Base-by-base conservation (phyloP, 2,329 filamentous ascomycete species). In the Claviceps quebecensis region DNA sequence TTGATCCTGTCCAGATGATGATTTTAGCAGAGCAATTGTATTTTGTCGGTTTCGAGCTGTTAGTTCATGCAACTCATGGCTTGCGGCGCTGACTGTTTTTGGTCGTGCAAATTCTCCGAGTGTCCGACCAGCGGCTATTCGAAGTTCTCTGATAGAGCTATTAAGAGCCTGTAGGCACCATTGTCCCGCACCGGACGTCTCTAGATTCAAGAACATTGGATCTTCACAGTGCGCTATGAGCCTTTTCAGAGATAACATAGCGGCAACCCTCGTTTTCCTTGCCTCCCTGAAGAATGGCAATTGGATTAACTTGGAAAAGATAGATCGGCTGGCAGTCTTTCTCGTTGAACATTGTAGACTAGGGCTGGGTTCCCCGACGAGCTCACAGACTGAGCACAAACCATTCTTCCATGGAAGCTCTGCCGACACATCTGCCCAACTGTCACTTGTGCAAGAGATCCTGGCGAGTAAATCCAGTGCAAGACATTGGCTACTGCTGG, bases 141-240 rank as follows among this genome's bases (percentile, higher is more conserved):
- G 82, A 29, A 97, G 71, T 63, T 97, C 93, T 61, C 91, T 79
- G 19, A 88, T 67, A 1, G 90, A 94, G 65, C 90, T 95, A 56
- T 84, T 83, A 40, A 97, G 71, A 0, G 85, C 87, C 57, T 84
- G 80, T 4, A 96, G 69, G 61, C 88, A 90, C 78, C 87, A 91
- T 60, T 90, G 83, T 0, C 87, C 89, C 41, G 87, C 69, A 0
- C 69, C 64, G 8, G 87, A 89, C 1, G 69, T 72, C 53, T 83
- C 78, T 2, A 96, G 69, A 56, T 86, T 79, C 34, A 91, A 68
- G 50, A 86, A 71, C 3, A 74, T 71, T 0, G 70, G 56, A 49
- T 80, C 74, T 16, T 72, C 69, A 4, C 80, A 81, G 64, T 95
- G 88, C 47, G 77, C 73, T 26, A 86, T 73, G 41, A 93, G 69